phyloP scores from a whole-genome alignment of 2,329 filamentous ascomycete species.

The Trichoderma afroharzianum region DNA sequence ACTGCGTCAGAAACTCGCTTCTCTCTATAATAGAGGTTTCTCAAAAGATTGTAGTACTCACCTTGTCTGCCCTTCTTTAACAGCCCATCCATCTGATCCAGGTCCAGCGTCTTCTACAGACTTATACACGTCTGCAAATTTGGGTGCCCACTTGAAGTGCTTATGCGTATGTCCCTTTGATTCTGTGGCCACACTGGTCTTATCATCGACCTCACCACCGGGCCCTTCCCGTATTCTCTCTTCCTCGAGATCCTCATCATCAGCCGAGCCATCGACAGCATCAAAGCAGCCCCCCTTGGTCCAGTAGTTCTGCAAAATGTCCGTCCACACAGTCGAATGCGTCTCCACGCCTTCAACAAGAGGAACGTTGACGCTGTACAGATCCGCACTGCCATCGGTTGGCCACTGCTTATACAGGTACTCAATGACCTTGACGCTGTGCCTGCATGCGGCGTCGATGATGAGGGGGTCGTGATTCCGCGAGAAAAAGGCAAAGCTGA shows the following conservation, averaged over 20 bases:
- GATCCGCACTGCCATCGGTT: constrained; percentile 61
- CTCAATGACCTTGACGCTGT: constrained; percentile 75
- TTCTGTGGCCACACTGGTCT: constrained; percentile 24
- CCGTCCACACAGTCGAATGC: constrained; percentile 74
- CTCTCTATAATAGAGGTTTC: not conserved
- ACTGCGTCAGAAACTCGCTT: constrained; percentile 10
- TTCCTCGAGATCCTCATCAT: constrained; percentile 63
- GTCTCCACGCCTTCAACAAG: constrained; percentile 70
- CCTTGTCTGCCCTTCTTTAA: constrained; percentile 85
- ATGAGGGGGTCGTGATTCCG: constrained; percentile 78
- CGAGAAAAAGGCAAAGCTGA: constrained; percentile 88
- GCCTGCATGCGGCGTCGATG: constrained; percentile 71
- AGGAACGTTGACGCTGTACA: constrained; percentile 92
- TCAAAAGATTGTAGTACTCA: constrained; percentile 36
- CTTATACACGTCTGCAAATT: constrained; percentile 80
- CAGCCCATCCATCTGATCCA: constrained; percentile 90
- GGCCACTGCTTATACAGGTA: constrained; percentile 73
- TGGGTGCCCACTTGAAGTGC: constrained; percentile 93
- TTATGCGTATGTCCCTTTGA: constrained; percentile 63
- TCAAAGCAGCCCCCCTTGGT: constrained; percentile 78
- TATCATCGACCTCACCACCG: constrained; percentile 43
- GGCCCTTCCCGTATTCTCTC: constrained; percentile 66
- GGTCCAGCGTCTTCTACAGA: constrained; percentile 76
- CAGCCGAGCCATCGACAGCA: constrained; percentile 65
- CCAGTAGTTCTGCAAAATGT: constrained; percentile 92